A percentile compares a stretch with the other conserved stretches of the same genome.
These are phyloP conservation scores for Helianthus annuus DNA, from an alignment of 129 eudicot genomes.

Conservation along the genomic window HanXRQr2.0-SUNRISE NC_035441.2:167848763-167849262, in stretches of 20 bases:
- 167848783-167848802: neutral
- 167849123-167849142: neutral
- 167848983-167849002: neutral
- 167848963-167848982: neutral
- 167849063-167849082: too few species aligned
- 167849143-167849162: neutral
- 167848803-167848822: neutral
- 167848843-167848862: neutral
- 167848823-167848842: neutral
- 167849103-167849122: too few species aligned
- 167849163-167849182: neutral
- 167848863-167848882: slow-evolving; percentile 7
- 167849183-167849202: neutral
- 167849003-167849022: neutral
- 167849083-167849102: neutral
- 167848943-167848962: too few species aligned
- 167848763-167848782: slow-evolving; percentile 8
- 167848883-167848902: slow-evolving; percentile 1
- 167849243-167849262: neutral
- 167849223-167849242: neutral
- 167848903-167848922: neutral
- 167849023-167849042: neutral
- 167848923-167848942: neutral
- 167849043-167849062: neutral
- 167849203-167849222: neutral